Conservation (phyloP, 176 grass and related monocot genomes). For the Zea luxurians region DNA sequence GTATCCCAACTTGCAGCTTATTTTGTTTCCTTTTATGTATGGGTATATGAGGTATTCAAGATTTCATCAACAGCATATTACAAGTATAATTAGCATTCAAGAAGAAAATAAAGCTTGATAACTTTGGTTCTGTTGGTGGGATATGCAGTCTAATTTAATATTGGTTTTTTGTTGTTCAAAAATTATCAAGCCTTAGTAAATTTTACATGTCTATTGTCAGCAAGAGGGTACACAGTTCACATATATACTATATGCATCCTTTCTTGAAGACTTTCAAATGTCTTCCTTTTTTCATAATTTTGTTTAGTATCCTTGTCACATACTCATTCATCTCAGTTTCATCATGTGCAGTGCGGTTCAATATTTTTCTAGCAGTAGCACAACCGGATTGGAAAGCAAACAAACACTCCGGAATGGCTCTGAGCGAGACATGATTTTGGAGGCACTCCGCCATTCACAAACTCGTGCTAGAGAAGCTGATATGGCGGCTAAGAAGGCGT, state of each 20-base stretch:
- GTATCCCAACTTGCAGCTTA: not conserved
- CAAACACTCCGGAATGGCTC: constrained; percentile 11
- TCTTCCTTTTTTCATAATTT: not conserved
- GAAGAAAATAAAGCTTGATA: not conserved
- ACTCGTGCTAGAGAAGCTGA: constrained; percentile 86
- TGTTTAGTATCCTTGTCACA: not conserved
- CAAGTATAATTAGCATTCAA: not conserved
- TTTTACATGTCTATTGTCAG: not conserved
- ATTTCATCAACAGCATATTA: not conserved
- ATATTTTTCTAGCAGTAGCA: constrained; percentile 19
- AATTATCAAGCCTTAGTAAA: not conserved
- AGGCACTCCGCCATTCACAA: constrained; percentile 83
- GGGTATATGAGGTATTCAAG: not conserved
- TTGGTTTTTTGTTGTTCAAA: constrained; percentile 2
- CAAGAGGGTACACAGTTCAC: constrained; percentile 9
- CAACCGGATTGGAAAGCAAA: constrained; percentile 3
- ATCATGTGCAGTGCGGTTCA: constrained; percentile 10
- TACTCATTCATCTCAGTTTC: constrained; percentile 13
- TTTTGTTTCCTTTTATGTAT: not conserved
- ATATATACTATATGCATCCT: constrained; percentile 4
- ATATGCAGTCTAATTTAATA: constrained; percentile 5
- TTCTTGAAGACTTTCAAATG: not conserved
- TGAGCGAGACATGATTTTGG: constrained; percentile 51
- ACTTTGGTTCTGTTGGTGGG: not conserved
- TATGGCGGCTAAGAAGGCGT: constrained; percentile 59